These are phyloP conservation scores for Chenopodium formosanum DNA, from an alignment of 148 eudicot species.

Conservation along the genomic window DNA sequence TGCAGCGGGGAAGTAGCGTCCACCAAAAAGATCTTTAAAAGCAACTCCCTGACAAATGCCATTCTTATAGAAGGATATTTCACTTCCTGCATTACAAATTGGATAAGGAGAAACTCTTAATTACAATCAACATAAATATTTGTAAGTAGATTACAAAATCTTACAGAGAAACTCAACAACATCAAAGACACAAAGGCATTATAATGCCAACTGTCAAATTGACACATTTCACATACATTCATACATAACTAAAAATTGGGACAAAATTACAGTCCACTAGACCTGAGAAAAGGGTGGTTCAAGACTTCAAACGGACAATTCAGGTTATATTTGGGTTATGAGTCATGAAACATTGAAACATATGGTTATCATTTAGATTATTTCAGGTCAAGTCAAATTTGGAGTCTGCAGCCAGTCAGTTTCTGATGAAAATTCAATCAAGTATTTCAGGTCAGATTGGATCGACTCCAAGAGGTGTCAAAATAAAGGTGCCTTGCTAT, in stretches of 20 bases:
- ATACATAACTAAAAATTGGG: background rate
- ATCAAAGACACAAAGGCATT: background rate
- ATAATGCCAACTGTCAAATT: background rate
- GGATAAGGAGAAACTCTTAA: slow-evolving; percentile 7
- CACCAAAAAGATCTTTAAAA: slow-evolving; percentile 80
- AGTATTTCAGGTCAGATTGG: background rate
- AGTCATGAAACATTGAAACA: background rate
- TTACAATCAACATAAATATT: background rate
- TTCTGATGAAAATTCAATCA: background rate
- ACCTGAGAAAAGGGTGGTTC: background rate
- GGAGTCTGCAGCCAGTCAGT: background rate
- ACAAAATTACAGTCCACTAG: background rate
- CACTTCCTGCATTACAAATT: slow-evolving; percentile 72
- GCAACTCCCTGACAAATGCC: slow-evolving; percentile 91
- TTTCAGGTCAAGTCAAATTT: background rate
- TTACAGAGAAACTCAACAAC: background rate
- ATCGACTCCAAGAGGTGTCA: background rate
- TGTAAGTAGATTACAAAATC: background rate
- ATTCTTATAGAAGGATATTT: slow-evolving; percentile 86
- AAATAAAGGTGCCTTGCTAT: background rate
- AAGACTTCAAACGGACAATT: no score
- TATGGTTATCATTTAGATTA: background rate
- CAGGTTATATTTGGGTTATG: background rate
- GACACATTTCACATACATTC: background rate
- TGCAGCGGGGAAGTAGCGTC: slow-evolving; percentile 92